Evolutionary conservation across 352 stramenopile genomes (phyloP).

Genomic region (Phytophthora rubi): DNA sequence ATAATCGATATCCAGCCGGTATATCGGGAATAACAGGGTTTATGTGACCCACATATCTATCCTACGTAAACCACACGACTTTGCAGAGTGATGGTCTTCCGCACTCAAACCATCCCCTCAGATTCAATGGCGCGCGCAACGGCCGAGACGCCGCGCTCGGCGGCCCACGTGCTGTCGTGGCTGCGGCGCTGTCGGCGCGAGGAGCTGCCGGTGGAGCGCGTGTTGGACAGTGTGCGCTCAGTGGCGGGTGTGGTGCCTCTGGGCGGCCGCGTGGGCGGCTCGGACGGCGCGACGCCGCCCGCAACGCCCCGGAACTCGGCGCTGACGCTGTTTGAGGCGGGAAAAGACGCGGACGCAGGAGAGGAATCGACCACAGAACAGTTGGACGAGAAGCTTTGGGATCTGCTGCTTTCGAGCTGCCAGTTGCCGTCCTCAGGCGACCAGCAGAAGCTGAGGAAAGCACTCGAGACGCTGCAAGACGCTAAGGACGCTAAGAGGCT

Average conservation of each 20-base stretch:
- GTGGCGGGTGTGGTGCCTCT: slow-evolving; percentile 60
- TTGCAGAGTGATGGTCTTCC: neutral
- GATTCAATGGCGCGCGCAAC: slow-evolving; percentile 20
- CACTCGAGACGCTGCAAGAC: slow-evolving; percentile 31
- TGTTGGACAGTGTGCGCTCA: slow-evolving; percentile 53
- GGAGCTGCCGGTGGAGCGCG: slow-evolving; percentile 37
- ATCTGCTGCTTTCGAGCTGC: slow-evolving; percentile 35
- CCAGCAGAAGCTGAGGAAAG: slow-evolving; percentile 30
- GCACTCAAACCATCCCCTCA: neutral
- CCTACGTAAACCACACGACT: neutral
- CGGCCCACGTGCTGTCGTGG: slow-evolving; percentile 36
- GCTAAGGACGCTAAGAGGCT: slow-evolving; percentile 28
- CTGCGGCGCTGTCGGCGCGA: slow-evolving; percentile 45
- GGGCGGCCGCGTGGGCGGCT: slow-evolving; percentile 36
- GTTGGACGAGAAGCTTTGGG: slow-evolving; percentile 31
- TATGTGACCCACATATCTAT: neutral
- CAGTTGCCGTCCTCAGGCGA: slow-evolving; percentile 40
- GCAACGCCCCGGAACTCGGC: slow-evolving; percentile 23
- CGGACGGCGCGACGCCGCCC: slow-evolving; percentile 26
- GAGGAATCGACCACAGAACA: neutral
- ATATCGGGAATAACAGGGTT: neutral
- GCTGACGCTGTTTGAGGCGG: slow-evolving; percentile 13
- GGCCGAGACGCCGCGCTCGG: slow-evolving; percentile 12
- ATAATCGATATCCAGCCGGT: slow-evolving; percentile 2
- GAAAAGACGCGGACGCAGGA: neutral